phyloP scores from a whole-genome alignment of 1,284 basidiomycete species.

The Termitomyces sp. region DNA sequence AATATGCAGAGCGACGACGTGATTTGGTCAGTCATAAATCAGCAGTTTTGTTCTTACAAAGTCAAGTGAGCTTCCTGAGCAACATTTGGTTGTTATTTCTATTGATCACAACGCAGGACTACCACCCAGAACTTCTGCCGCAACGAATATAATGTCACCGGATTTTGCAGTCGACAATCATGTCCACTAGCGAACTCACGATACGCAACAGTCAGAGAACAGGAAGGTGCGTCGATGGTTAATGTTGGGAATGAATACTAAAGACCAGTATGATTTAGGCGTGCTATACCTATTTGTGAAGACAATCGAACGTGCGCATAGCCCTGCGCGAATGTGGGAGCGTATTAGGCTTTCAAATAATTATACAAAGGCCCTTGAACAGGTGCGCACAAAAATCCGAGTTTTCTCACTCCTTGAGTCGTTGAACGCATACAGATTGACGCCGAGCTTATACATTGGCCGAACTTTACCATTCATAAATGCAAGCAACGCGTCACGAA shows the following conservation, averaged over 20 bases:
- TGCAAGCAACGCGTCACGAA: slow-evolving; percentile 99
- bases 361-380: slow-evolving; percentile 92
- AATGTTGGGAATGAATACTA: not conserved
- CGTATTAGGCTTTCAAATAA: slow-evolving; percentile 89
- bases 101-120: slow-evolving; percentile 49
- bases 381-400: slow-evolving; percentile 44
- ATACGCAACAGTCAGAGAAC: slow-evolving; percentile 96
- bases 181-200: slow-evolving; percentile 96
- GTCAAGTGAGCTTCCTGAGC: slow-evolving; percentile 71
- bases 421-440: slow-evolving; percentile 64
- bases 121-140: slow-evolving; percentile 96
- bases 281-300: slow-evolving; percentile 96
- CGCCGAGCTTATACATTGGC: slow-evolving; percentile 94
- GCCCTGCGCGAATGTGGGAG: slow-evolving; percentile 97
- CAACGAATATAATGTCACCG: slow-evolving; percentile 98
- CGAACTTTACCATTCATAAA: slow-evolving; percentile 95
- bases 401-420: not conserved
- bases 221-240: slow-evolving; percentile 63
- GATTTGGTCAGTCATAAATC: slow-evolving; percentile 92
- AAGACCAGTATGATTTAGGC: slow-evolving; percentile 41
- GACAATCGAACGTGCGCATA: slow-evolving; percentile 95
- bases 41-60: slow-evolving; percentile 95
- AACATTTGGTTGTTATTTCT: slow-evolving; percentile 2
- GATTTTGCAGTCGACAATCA: slow-evolving; percentile 94
- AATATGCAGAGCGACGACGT: slow-evolving; percentile 90